Evolutionary conservation across 306 rosid species (phyloP).

Genomic region (Cucumis melo): DNA sequence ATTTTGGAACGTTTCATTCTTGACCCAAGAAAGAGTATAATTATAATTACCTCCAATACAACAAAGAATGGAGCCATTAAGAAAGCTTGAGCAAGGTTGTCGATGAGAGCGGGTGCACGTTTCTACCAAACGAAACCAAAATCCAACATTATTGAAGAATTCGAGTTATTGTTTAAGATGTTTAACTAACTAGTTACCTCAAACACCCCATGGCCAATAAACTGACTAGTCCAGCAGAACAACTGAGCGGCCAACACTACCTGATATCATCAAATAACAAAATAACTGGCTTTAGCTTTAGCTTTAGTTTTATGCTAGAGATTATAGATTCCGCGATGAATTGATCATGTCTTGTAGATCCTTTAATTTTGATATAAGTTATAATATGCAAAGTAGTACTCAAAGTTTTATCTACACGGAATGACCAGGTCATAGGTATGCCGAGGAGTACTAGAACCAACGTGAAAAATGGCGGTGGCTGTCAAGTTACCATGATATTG

Average conservation of each 20-base stretch:
- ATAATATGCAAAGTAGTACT: background rate
- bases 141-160: background rate
- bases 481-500: background rate
- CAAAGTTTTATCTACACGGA: background rate
- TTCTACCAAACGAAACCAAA: conserved; percentile 18
- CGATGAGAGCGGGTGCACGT: conserved; percentile 75
- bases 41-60: conserved; percentile 52
- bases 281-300: background rate
- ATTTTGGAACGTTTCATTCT: background rate
- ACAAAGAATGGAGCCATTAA: conserved; percentile 90
- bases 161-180: background rate
- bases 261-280: conserved; percentile 14
- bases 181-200: conserved; percentile 35
- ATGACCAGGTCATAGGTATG: background rate
- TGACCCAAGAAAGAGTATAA: background rate
- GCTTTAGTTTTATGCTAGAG: background rate
- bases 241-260: conserved; percentile 61
- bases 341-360: background rate
- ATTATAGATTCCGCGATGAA: background rate
- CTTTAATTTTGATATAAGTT: background rate
- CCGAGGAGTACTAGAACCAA: background rate
- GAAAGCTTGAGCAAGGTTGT: conserved; percentile 67
- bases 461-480: background rate
- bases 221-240: conserved; percentile 70
- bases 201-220: conserved; percentile 65